Conservation (phyloP, 164 flowering plant genomes). For the Aristolochia contorta region DNA sequence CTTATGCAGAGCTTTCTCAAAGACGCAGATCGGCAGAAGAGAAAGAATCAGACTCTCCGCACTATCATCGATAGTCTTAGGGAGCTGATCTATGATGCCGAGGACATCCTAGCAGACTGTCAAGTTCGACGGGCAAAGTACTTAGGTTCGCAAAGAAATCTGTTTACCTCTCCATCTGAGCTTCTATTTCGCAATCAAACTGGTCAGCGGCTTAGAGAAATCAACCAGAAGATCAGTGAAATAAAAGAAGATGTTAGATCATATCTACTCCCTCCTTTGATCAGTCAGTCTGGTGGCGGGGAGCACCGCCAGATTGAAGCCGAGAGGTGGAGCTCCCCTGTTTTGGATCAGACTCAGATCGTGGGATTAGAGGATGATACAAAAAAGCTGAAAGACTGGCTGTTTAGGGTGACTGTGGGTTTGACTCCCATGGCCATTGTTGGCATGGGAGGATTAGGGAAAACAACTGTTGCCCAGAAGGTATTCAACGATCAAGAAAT, state of each 20-base stretch:
- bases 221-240: constrained; percentile 22
- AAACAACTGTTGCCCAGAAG: constrained; percentile 38
- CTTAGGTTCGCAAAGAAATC: background rate
- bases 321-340: constrained; percentile 28
- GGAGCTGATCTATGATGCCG: constrained; percentile 7
- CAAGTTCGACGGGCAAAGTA: background rate
- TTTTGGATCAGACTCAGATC: constrained; percentile 34
- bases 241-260: constrained; percentile 22
- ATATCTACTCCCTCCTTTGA: constrained; percentile 18
- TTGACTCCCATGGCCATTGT: constrained; percentile 28
- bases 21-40: constrained; percentile 4
- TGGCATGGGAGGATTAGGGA: constrained; percentile 58
- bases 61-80: background rate
- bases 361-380: constrained; percentile 42
- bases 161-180: constrained; percentile 14
- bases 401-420: constrained; percentile 17
- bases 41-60: constrained; percentile 4
- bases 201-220: constrained; percentile 28
- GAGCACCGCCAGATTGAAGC: constrained; percentile 11
- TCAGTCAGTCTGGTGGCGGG: background rate
- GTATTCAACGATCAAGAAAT: constrained; percentile 30
- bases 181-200: constrained; percentile 14
- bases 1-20: constrained; percentile 12
- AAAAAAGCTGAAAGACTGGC: constrained; percentile 32
- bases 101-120: constrained; percentile 10